These are phyloP conservation scores for Chaetoceros muelleri DNA, from an alignment of 108 stramenopile species.

Conservation along the genomic window DNA sequence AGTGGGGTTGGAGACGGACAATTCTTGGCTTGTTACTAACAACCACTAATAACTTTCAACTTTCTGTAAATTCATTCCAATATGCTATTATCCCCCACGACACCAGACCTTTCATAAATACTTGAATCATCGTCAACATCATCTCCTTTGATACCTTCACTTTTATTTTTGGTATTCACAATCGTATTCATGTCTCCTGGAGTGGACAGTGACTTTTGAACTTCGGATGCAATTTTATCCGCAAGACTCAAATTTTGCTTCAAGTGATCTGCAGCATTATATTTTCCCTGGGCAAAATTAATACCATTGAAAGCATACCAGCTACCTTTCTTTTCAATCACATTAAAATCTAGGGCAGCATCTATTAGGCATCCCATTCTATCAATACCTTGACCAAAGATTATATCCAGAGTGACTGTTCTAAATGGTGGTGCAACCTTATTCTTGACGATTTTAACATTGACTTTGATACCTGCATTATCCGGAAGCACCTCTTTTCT, in stretches of 20 bases:
- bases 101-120: too few species aligned
- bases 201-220: constrained; percentile 36
- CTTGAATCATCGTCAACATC: too few species aligned
- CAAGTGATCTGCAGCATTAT: constrained; percentile 48
- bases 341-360: constrained; percentile 68
- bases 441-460: constrained; percentile 94
- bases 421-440: constrained; percentile 93
- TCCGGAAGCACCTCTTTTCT: constrained; percentile 87
- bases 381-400: constrained; percentile 84
- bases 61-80: too few species aligned
- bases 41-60: too few species aligned
- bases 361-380: constrained; percentile 75
- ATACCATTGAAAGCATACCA: constrained; percentile 74
- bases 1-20: too few species aligned
- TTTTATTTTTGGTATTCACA: neutral
- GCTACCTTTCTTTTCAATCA: constrained; percentile 74
- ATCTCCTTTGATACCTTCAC: too few species aligned
- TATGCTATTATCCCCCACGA: too few species aligned
- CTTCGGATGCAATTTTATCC: constrained; percentile 39
- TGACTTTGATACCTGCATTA: constrained; percentile 79
- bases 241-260: constrained; percentile 41
- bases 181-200: neutral
- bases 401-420: constrained; percentile 72
- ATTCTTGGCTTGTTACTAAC: too few species aligned
- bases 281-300: constrained; percentile 78